Base-by-base conservation (phyloP, 106 monocot genomes). In the Gastrodia elata region DNA sequence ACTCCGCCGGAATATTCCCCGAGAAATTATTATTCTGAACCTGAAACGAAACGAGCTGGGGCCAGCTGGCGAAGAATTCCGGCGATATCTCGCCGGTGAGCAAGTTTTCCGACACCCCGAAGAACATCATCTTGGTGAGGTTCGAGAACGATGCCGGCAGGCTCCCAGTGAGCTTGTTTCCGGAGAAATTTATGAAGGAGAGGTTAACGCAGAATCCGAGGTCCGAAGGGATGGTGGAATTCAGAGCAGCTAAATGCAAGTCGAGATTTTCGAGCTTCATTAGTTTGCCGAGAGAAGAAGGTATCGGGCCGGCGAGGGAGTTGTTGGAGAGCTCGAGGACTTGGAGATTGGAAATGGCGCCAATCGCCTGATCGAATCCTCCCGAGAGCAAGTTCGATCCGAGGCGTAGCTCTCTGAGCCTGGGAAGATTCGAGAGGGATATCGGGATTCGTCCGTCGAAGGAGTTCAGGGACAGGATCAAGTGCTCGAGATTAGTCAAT, bases 41-140 rank as follows among this genome's bases (percentile, higher is more conserved):
- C 64, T 82, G 89, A 11, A 96, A 78, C 80, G 78, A 73, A 30
- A 75, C 74, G 34, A 96, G 84, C 16, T 71, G 68, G 55, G 77
- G 9, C 78, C 95, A 96, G 24, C 37, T 28, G 32, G 80, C 38
- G 35, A 96, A 72, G 77, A 61, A 61, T 30, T 85, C 86, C 4
- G 73, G 33, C 1, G 92, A 89, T 38, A 96, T 89, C 4, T 77
- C 25, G 15, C 95, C 95, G 26, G 92, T 87, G 61, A 96, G 38
- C 55, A 81, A 85, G 82, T 92, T 95, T 16, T 77, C 82, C 75
- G 92, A 92, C 11, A 92, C 82, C 85, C 92, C 89, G n/a, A 96
- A 85, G 79, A 89, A 73, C 75, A 83, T 82, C 22, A 96, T 82
- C 1, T 74, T 55, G 24, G 87, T 68, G 41, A 96, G 82, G 18